A percentile compares a stretch with the other conserved stretches of the same genome.
Conservation (phyloP, 768 basidiomycete genomes). For the Mycena metata region DNA sequence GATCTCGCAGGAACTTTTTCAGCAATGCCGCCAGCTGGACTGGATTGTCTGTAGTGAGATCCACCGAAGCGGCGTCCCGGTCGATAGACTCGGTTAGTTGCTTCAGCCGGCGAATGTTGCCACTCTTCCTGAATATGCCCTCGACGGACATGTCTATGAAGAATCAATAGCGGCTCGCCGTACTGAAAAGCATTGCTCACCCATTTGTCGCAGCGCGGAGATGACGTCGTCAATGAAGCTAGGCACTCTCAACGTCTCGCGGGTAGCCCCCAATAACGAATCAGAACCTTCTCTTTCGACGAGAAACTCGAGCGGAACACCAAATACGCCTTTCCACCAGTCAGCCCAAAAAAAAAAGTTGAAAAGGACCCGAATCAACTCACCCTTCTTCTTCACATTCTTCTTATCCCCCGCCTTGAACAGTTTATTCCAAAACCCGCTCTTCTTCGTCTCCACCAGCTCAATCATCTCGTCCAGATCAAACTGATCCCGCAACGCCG, state of each 20-base stretch:
- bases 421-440: slow-evolving; percentile 94
- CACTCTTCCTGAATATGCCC: slow-evolving; percentile 98
- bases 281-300: slow-evolving; percentile 97
- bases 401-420: slow-evolving; percentile 95
- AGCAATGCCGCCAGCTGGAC: slow-evolving; percentile 96
- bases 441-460: slow-evolving; percentile 92
- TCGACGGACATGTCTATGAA: slow-evolving; percentile 95
- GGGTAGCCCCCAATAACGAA: slow-evolving; percentile 90
- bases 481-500: slow-evolving; percentile 83
- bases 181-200: slow-evolving; percentile 59
- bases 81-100: slow-evolving; percentile 94
- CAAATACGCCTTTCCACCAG: slow-evolving; percentile 82
- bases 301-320: slow-evolving; percentile 91
- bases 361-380: slow-evolving; percentile 35
- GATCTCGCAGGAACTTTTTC: slow-evolving; percentile 96
- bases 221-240: slow-evolving; percentile 99
- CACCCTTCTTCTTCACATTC: slow-evolving; percentile 89
- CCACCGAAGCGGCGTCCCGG: slow-evolving; percentile 92
- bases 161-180: slow-evolving; percentile 12
- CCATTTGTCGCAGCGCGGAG: slow-evolving; percentile 99
- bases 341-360: slow-evolving; percentile 7
- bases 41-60: slow-evolving; percentile 93
- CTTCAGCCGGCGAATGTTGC: slow-evolving; percentile 94
- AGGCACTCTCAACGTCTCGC: slow-evolving; percentile 87
- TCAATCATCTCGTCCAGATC: slow-evolving; percentile 96